Base-by-base conservation (phyloP, 1,139 yeast genomes). In the Hyphopichia burtonii region DNA sequence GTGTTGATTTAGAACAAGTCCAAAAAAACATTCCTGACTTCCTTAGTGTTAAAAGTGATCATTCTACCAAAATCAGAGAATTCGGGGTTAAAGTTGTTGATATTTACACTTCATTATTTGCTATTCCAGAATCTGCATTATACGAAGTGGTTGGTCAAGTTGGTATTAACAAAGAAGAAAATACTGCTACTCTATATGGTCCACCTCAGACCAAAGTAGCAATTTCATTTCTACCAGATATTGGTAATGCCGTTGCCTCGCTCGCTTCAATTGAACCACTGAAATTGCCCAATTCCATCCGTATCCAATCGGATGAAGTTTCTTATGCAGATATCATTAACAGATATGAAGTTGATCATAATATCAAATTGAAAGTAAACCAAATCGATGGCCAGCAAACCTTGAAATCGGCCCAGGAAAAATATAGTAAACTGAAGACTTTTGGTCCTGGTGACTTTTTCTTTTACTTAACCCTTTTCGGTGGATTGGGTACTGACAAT, bases 61-160 rank as follows among this genome's bases (percentile, higher is more conserved):
- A 75, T 52, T 62, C 74, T 5, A 55, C 56, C 2, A 57, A 55
- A 9, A 69, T 80, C 16, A 63, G 80, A 50, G 60, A 53, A 5
- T 20, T 41, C 4, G 84, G 83, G 4, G 52, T 80, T 43, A 80
- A 81, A 58, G 73, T 74, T 0, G 77, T 79, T 43, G 80, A 74
- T 48, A 53, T 83, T 17, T 39, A 47, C 40, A 74, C 75, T 22
- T 61, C 76, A 0, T 61, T 67, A 31, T 82, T 82, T 55, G 71
- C 73, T 16, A 60, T 56, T 27, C 71, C 72, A 7, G 74, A 72
- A 4, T 37, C 60, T 3, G 71, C 62, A 54, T 54, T 69, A 40
- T 63, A 66, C 45, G 70, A 64, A 34, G 37, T 55, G 35, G 61
- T 66, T 9, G 69, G 55, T 12, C 61, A 59, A 25, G 63, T 63